These are phyloP conservation scores for Trifolium subterraneum DNA, from an alignment of 306 rosid species.

Conservation along the genomic window DNA sequence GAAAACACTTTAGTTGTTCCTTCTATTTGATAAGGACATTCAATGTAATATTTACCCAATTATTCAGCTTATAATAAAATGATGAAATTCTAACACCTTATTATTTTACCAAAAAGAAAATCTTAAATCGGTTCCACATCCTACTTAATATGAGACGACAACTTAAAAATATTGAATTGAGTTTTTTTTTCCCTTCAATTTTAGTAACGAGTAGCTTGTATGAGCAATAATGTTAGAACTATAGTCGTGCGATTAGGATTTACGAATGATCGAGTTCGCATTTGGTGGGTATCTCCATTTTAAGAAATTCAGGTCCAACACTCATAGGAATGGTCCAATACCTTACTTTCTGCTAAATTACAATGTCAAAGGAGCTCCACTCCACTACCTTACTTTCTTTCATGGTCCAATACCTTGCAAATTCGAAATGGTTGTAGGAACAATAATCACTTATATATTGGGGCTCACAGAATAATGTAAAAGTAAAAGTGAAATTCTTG, in stretches of 20 bases:
- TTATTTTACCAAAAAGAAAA: no score
- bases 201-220: no score
- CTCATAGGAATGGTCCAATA: slow-evolving; percentile 7
- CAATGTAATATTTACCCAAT: no score
- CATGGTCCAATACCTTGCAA: slow-evolving; percentile 10
- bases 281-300: not conserved
- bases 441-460: not conserved
- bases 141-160: no score
- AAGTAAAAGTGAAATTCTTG: slow-evolving; percentile 3
- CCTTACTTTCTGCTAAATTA: not conserved
- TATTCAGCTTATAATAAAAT: no score
- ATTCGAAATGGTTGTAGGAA: not conserved
- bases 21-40: no score
- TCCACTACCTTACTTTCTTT: not conserved
- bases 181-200: no score
- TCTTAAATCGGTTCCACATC: no score
- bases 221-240: not conserved
- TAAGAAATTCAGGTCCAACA: not conserved
- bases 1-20: no score
- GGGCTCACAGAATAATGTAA: slow-evolving; percentile 16
- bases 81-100: no score
- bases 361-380: no score
- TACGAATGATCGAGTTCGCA: not conserved
- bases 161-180: no score
- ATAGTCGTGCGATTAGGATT: not conserved